phyloP scores from a whole-genome alignment of 2,329 filamentous ascomycete species.

The Talaromyces sp. region DNA sequence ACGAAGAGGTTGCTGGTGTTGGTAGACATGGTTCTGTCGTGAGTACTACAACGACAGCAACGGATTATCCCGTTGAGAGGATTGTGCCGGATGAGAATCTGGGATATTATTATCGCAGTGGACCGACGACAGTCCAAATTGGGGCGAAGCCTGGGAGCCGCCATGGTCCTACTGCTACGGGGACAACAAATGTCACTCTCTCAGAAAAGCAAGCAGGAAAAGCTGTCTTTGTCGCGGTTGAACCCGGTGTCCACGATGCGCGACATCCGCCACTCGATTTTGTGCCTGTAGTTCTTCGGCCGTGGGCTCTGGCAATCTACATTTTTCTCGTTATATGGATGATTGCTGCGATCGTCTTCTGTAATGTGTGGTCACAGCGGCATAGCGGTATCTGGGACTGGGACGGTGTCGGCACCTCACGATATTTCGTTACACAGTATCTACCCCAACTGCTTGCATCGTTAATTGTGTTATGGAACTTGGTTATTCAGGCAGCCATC shows the following conservation, averaged over 20 bases:
- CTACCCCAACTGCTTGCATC: conserved; percentile 73
- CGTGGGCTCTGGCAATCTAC: conserved; percentile 57
- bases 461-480: conserved; percentile 67
- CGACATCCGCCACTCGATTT: conserved; percentile 57
- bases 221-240: conserved; percentile 47
- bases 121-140: conserved; percentile 23
- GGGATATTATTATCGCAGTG: conserved; percentile 37
- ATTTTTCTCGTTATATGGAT: conserved; percentile 62
- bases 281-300: conserved; percentile 65
- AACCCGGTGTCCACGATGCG: conserved; percentile 37
- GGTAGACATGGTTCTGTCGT: conserved; percentile 46
- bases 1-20: conserved; percentile 58
- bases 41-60: conserved; percentile 15
- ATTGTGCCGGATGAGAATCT: conserved; percentile 45
- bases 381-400: conserved; percentile 65
- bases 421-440: conserved; percentile 83
- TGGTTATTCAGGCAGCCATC: conserved; percentile 68
- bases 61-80: conserved; percentile 48
- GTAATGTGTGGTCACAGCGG: conserved; percentile 61
- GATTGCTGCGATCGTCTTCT: conserved; percentile 66
- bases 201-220: conserved; percentile 23
- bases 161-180: conserved; percentile 19
- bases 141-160: conserved; percentile 29
- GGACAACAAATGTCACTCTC: conserved; percentile 23
- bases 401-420: conserved; percentile 60